Evolutionary conservation across 164 flowering plant genomes (phyloP).

Genomic region (Cinnamomum chago): DNA sequence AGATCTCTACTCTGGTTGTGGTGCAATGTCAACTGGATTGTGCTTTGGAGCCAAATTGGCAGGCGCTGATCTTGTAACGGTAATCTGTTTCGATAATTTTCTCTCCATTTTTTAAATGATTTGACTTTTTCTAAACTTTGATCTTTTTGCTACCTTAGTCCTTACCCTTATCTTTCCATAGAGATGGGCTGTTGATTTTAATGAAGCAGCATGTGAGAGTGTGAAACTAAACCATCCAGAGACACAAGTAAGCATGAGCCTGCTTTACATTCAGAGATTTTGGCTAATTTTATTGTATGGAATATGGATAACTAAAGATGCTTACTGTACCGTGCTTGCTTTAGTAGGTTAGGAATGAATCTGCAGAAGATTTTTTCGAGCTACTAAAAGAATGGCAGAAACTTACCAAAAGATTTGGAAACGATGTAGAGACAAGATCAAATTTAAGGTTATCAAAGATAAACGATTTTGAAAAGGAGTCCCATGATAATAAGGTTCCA

Average conservation of each 20-base stretch:
- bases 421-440: slow-evolving; percentile 16
- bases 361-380: slow-evolving; percentile 75
- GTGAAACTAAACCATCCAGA: slow-evolving; percentile 77
- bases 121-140: not conserved
- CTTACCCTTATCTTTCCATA: slow-evolving; percentile 16
- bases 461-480: slow-evolving; percentile 5
- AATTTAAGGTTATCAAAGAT: slow-evolving; percentile 15
- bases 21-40: slow-evolving; percentile 95
- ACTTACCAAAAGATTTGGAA: slow-evolving; percentile 47
- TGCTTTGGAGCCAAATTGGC: slow-evolving; percentile 75
- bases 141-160: slow-evolving; percentile 2
- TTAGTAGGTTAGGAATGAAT: slow-evolving; percentile 71
- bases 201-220: slow-evolving; percentile 71
- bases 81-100: slow-evolving; percentile 19
- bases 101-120: not conserved
- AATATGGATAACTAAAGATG: not conserved
- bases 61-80: slow-evolving; percentile 61
- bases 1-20: slow-evolving; percentile 65
- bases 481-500: slow-evolving; percentile 24
- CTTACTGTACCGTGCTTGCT: slow-evolving; percentile 6
- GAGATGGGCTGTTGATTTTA: slow-evolving; percentile 85
- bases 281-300: not conserved
- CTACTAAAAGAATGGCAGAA: slow-evolving; percentile 79
- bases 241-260: slow-evolving; percentile 49
- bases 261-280: not conserved